Evolutionary conservation across 129 eudicot genomes (phyloP), one percentile per base, ranked within the genome.

Genomic region (Pseudognaphalium luteoalbum): DNA sequence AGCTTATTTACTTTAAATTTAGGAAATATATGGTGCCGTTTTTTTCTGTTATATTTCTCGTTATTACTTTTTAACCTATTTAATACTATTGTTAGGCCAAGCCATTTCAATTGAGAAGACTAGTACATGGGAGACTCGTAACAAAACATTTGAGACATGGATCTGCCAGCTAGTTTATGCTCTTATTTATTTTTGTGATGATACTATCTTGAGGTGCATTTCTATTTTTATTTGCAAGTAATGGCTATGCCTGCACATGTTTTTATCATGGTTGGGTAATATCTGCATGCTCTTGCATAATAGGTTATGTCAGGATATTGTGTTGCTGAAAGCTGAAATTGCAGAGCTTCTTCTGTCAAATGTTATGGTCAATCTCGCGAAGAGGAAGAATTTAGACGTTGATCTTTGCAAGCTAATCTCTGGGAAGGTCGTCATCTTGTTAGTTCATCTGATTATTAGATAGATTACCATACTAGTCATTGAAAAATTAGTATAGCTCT

Each of bases 301-400:
- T 87, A 94, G 99, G 79, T 83, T 94, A 78, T 94, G 97, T 67
- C 99, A 94, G 78, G 97, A 94, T 78, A 83, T 94, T 86, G 97
- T 91, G 73, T 66, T 89, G 81, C 81, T 86, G 78, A 94, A 94
- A 89, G 90, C 96, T 77, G 99, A 94, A 89, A 89, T 94, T 86
- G 96, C 99, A 10, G 97, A 94, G 87, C 88, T 94, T 72, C 89
- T 94, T 63, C 85, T 94, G 57, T 86, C 97, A 56, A 83, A 76
- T 78, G 84, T 94, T 76, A 74, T 91, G 77, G 92, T 94, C 78
- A 85, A 91, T 87, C 85, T 94, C 59, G 81, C 99, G 29, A 85
- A 90, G 72, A 85, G 89, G 85, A 87, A 83, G 77, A 83, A 81
- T 73, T 67, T 87, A 76, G 89, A 86, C 69, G 34, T 84, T 79